Conservation (phyloP, 2,329 filamentous ascomycete genomes). For the Fusarium decemcellulare region DNA sequence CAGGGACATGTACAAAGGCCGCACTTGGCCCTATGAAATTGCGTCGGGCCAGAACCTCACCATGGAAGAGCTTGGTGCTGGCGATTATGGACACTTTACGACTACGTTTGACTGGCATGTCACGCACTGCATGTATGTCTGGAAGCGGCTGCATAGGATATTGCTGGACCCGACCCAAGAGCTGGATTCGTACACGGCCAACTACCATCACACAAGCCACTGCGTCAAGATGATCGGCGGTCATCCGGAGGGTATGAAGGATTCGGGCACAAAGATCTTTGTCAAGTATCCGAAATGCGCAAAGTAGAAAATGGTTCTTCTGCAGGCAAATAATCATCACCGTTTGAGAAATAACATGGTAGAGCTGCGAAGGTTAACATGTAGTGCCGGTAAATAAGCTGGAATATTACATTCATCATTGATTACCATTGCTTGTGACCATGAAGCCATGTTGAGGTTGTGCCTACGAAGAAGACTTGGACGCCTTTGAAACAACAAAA, state of each 20-base stretch:
- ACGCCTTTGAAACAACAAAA: neutral
- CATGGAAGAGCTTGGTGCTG: neutral
- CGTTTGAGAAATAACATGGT: neutral
- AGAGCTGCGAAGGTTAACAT: neutral
- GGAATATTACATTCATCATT: neutral
- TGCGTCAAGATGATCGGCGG: conserved; percentile 15
- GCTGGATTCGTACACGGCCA: conserved; percentile 16
- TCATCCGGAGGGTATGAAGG: neutral
- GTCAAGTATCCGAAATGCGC: conserved; percentile 21
- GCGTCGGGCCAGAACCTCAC: conserved; percentile 5
- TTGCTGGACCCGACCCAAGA: conserved; percentile 1
- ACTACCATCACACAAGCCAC: conserved; percentile 12
- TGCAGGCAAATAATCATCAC: neutral
- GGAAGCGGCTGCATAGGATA: conserved; percentile 11
- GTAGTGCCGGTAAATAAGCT: neutral
- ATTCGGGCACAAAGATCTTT: conserved; percentile 13
- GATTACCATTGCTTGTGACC: neutral
- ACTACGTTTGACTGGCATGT: conserved; percentile 19
- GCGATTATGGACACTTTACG: neutral
- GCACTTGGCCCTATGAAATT: neutral
- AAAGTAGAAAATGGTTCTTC: neutral
- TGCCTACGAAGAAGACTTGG: neutral
- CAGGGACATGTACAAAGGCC: conserved; percentile 1
- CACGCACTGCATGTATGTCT: conserved; percentile 20
- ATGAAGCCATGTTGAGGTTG: neutral